Evolutionary conservation across 2,329 filamentous ascomycete species (phyloP).

Genomic region (Dendrostoma leiphaemia): DNA sequence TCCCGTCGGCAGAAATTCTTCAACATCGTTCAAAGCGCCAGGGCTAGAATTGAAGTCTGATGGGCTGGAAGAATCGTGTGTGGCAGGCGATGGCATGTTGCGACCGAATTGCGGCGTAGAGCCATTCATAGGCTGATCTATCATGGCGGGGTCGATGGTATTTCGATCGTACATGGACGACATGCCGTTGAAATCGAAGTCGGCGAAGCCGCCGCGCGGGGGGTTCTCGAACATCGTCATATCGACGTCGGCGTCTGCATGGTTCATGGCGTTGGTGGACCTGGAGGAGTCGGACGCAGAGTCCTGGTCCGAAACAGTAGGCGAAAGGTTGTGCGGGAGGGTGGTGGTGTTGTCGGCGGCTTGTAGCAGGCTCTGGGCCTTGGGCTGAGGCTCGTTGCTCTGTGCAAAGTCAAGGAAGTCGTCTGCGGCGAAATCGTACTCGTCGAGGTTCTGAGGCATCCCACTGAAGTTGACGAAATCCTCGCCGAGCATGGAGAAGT

Average conservation of each 20-base stretch:
- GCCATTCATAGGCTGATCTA: slow-evolving; percentile 18
- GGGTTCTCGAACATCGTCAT: slow-evolving; percentile 32
- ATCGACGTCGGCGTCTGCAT: slow-evolving; percentile 42
- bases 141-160: slow-evolving; percentile 34
- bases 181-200: slow-evolving; percentile 36
- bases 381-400: slow-evolving; percentile 14
- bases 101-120: slow-evolving; percentile 25
- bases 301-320: slow-evolving; percentile 43
- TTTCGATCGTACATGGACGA: slow-evolving; percentile 34
- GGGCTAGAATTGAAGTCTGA: slow-evolving; percentile 49
- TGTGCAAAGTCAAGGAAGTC: slow-evolving; percentile 15
- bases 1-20: slow-evolving; percentile 18
- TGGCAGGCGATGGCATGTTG: slow-evolving; percentile 21
- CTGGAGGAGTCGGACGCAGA: slow-evolving; percentile 51
- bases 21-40: slow-evolving; percentile 22
- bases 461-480: slow-evolving; percentile 7
- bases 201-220: slow-evolving; percentile 35
- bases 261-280: slow-evolving; percentile 39
- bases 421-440: background rate
- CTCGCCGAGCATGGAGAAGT: slow-evolving; percentile 15
- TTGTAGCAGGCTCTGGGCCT: slow-evolving; percentile 20
- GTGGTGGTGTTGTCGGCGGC: slow-evolving; percentile 27
- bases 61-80: slow-evolving; percentile 20
- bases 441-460: slow-evolving; percentile 4
- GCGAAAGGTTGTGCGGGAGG: slow-evolving; percentile 40